Evolutionary conservation across 805 yeast species (phyloP).

Genomic region (Wickerhamiella spandovensis): DNA sequence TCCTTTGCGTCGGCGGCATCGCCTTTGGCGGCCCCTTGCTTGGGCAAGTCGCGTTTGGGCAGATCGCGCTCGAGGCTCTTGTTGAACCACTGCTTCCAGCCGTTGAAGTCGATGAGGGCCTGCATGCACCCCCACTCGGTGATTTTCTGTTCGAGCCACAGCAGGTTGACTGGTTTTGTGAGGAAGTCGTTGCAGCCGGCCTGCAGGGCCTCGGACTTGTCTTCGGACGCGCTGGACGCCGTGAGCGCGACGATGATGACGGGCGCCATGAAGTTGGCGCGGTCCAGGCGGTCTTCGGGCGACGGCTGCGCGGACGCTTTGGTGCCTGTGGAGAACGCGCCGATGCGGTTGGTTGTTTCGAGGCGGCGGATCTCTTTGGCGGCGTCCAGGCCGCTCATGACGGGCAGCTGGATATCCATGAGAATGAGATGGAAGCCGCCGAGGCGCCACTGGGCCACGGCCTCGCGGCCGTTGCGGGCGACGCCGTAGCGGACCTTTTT

Average conservation of each 20-base stretch:
- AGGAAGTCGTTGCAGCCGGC: conserved; percentile 97
- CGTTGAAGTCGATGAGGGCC: conserved; percentile 87
- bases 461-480: conserved; percentile 91
- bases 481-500: conserved; percentile 73
- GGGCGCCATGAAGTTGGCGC: conserved; percentile 66
- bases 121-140: conserved; percentile 98
- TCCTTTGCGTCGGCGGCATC: neutral
- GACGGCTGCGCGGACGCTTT: conserved; percentile 23
- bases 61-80: neutral
- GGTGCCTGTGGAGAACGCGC: conserved; percentile 36
- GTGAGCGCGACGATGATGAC: conserved; percentile 97
- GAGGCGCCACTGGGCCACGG: conserved; percentile 82
- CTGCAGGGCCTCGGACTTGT: conserved; percentile 78
- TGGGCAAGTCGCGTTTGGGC: conserved; percentile 1
- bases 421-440: conserved; percentile 92
- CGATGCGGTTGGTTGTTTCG: conserved; percentile 70
- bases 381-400: conserved; percentile 90
- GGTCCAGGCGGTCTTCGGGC: conserved; percentile 42
- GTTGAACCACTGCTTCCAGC: conserved; percentile 45
- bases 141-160: conserved; percentile 87
- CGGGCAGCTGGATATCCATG: conserved; percentile 96
- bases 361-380: conserved; percentile 79
- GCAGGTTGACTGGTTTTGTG: conserved; percentile 89
- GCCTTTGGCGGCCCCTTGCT: neutral
- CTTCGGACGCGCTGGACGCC: conserved; percentile 75